phyloP scores from a whole-genome alignment of 441 rosid species.

The Adansonia gregorii region DNA sequence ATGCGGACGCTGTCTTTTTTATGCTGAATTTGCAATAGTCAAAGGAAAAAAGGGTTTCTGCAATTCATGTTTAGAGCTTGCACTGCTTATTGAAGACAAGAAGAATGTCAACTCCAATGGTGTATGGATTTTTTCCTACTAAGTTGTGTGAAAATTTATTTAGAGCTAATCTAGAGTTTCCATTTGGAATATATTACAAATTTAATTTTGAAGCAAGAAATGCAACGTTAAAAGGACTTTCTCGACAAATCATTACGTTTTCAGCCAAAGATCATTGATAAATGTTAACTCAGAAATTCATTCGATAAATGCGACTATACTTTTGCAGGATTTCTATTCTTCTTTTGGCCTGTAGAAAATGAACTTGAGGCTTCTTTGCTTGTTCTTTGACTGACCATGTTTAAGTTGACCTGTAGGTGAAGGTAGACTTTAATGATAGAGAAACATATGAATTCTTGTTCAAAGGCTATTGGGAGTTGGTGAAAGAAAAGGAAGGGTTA shows the following conservation, averaged over 20 bases:
- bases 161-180: background rate
- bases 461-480: slow-evolving; percentile 57
- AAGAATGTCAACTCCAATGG: slow-evolving; percentile 43
- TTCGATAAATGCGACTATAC: background rate
- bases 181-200: slow-evolving; percentile 6
- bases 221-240: slow-evolving; percentile 3
- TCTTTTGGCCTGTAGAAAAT: background rate
- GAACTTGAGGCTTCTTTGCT: background rate
- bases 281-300: background rate
- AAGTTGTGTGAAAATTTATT: slow-evolving; percentile 10
- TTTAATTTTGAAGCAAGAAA: background rate
- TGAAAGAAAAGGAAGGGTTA: slow-evolving; percentile 46
- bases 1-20: slow-evolving; percentile 47
- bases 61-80: slow-evolving; percentile 48
- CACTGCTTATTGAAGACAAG: slow-evolving; percentile 49
- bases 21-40: slow-evolving; percentile 44
- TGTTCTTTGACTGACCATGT: background rate
- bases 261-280: background rate
- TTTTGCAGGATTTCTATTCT: background rate
- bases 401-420: slow-evolving; percentile 41
- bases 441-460: slow-evolving; percentile 53
- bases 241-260: background rate
- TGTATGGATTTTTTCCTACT: slow-evolving; percentile 39
- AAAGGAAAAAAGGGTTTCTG: slow-evolving; percentile 55
- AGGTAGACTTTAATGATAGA: slow-evolving; percentile 48